phyloP scores from a whole-genome alignment of 129 eudicot genomes.

The Pseudognaphalium luteoalbum region DNA sequence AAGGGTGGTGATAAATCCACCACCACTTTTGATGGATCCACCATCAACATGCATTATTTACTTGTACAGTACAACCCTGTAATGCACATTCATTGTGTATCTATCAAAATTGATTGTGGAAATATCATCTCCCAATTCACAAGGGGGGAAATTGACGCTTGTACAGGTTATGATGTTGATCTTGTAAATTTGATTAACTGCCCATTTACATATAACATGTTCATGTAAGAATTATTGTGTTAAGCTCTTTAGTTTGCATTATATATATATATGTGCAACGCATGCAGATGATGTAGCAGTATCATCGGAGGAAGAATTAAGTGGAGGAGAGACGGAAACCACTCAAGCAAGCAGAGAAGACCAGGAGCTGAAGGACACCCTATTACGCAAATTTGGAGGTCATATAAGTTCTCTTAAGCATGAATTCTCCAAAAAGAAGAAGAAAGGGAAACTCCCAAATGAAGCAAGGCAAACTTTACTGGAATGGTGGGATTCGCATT shows the following conservation, averaged over 20 bases:
- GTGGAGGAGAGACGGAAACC: constrained; percentile 66
- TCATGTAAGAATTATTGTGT: neutral
- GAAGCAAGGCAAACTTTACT: constrained; percentile 77
- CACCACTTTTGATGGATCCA: too few species aligned
- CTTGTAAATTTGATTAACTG: too few species aligned
- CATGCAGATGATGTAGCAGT: constrained; percentile 41
- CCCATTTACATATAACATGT: neutral
- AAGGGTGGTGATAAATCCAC: too few species aligned
- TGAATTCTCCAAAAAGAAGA: constrained; percentile 80
- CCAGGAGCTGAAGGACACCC: constrained; percentile 65
- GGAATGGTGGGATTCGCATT: constrained; percentile 93
- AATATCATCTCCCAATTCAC: too few species aligned
- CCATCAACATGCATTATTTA: too few species aligned
- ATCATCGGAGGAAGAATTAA: constrained; percentile 72
- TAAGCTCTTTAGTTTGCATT: neutral
- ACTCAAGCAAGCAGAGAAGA: constrained; percentile 58
- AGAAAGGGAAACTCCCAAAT: constrained; percentile 88
- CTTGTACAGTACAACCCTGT: too few species aligned
- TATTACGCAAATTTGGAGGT: constrained; percentile 66
- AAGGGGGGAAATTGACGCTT: too few species aligned
- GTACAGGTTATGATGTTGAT: too few species aligned
- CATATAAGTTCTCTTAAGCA: constrained; percentile 66
- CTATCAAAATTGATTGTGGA: too few species aligned
- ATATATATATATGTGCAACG: too few species aligned
- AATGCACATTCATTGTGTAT: too few species aligned